These are phyloP conservation scores for Cladosporium phlei DNA, from an alignment of 2,329 filamentous ascomycete genomes.

Conservation along the genomic window DNA sequence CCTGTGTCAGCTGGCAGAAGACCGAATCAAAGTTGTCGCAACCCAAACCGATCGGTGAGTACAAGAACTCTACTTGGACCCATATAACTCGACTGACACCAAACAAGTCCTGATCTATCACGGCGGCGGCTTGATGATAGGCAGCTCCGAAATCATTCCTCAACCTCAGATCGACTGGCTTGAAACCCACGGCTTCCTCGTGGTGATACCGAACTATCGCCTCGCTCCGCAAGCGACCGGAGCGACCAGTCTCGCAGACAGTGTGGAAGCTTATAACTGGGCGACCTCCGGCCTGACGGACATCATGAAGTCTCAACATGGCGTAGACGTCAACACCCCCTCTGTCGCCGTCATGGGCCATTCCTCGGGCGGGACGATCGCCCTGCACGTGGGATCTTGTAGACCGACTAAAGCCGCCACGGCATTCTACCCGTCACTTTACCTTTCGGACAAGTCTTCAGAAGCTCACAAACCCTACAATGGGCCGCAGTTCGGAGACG, in stretches of 20 bases:
- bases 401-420: slow-evolving; percentile 18
- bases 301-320: slow-evolving; percentile 12
- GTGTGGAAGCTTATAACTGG: slow-evolving; percentile 35
- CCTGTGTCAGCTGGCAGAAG: slow-evolving; percentile 16
- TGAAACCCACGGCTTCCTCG: slow-evolving; percentile 17
- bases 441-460: slow-evolving; percentile 13
- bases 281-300: slow-evolving; percentile 30
- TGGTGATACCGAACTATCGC: slow-evolving; percentile 24
- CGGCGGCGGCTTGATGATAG: slow-evolving; percentile 19
- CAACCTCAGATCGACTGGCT: slow-evolving; percentile 20
- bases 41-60: slow-evolving; percentile 17
- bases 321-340: slow-evolving; percentile 26
- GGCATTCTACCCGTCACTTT: slow-evolving; percentile 21
- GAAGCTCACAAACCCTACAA: slow-evolving; percentile 15
- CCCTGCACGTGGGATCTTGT: slow-evolving; percentile 42
- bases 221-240: slow-evolving; percentile 34
- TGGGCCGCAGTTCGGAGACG: slow-evolving; percentile 17
- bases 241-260: slow-evolving; percentile 32
- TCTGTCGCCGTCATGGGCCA: slow-evolving; percentile 37
- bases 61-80: neutral
- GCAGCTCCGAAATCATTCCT: slow-evolving; percentile 20
- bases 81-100: neutral
- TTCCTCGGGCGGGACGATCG: slow-evolving; percentile 35
- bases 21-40: neutral
- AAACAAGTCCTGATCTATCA: slow-evolving; percentile 18